These are phyloP conservation scores for Cyclotella baltica DNA, from an alignment of 108 stramenopile genomes.

Conservation along the genomic window DNA sequence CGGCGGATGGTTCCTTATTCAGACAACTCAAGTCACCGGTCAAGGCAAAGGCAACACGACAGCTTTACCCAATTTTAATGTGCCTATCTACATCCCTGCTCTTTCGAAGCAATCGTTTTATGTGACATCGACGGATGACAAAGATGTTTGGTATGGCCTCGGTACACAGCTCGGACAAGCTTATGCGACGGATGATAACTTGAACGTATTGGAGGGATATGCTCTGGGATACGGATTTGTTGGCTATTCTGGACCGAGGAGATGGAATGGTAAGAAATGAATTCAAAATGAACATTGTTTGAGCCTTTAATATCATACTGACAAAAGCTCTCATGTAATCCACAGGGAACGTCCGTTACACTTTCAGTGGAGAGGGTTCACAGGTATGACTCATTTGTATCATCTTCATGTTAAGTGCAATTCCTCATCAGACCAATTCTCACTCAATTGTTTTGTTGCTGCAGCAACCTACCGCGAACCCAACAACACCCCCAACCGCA, in stretches of 20 bases:
- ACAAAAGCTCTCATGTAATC: too few species aligned
- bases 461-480: too few species aligned
- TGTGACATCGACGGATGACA: neutral
- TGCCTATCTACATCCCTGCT: constrained; percentile 8
- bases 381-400: neutral
- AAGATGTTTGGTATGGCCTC: constrained; percentile 24
- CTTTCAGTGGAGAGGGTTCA: neutral
- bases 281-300: too few species aligned
- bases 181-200: constrained; percentile 11
- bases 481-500: neutral
- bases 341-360: constrained; percentile 2
- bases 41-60: constrained; percentile 20
- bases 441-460: too few species aligned
- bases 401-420: neutral
- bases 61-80: constrained; percentile 10
- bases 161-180: constrained; percentile 2
- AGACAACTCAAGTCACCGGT: constrained; percentile 15
- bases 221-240: constrained; percentile 3
- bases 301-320: too few species aligned
- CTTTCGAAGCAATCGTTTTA: constrained; percentile 26
- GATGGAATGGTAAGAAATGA: constrained; percentile 38
- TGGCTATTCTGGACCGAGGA: constrained; percentile 6
- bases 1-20: constrained; percentile 16
- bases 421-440: neutral
- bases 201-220: constrained; percentile 19